Percentiles rank a stretch among this genome's conserved stretches.
phyloP scores from a whole-genome alignment of 148 eudicot species.

The Persicaria tinctoria region DNA sequence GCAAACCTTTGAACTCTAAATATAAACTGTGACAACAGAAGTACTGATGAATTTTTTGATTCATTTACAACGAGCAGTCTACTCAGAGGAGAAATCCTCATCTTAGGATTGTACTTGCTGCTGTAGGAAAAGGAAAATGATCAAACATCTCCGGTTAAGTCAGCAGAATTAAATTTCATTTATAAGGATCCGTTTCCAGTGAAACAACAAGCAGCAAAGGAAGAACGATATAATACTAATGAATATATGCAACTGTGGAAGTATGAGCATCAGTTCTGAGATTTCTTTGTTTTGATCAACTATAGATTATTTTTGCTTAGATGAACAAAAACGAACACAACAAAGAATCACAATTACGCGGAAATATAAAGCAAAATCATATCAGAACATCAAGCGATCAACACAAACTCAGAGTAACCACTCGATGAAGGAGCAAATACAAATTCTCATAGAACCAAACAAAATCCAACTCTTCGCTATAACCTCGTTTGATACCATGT shows the following conservation, averaged over 20 bases:
- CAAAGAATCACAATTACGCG: too few species aligned
- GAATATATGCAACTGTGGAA: neutral
- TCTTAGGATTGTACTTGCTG: slow-evolving; percentile 54
- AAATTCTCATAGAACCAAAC: too few species aligned
- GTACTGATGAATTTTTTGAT: neutral
- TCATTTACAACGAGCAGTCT: slow-evolving; percentile 30
- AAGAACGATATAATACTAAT: neutral
- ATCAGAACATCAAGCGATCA: too few species aligned
- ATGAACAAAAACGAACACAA: too few species aligned
- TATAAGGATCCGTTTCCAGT: slow-evolving; percentile 15
- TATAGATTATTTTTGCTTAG: too few species aligned
- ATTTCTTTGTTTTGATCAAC: neutral
- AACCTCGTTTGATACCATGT: too few species aligned
- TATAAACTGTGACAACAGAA: neutral
- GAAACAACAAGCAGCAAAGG: neutral
- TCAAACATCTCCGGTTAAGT: slow-evolving; percentile 1
- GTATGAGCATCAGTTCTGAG: neutral
- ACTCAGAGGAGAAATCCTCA: slow-evolving; percentile 44
- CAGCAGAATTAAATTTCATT: slow-evolving; percentile 15
- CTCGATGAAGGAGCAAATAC: too few species aligned
- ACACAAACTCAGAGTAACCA: too few species aligned
- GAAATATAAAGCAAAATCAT: too few species aligned
- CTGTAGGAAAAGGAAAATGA: slow-evolving; percentile 63
- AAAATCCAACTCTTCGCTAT: too few species aligned
- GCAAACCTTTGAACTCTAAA: neutral